A percentile compares a stretch with the other conserved stretches of the same genome.
phyloP scores from a whole-genome alignment of 345 rosid genomes.

The Orychophragmus violaceus region DNA sequence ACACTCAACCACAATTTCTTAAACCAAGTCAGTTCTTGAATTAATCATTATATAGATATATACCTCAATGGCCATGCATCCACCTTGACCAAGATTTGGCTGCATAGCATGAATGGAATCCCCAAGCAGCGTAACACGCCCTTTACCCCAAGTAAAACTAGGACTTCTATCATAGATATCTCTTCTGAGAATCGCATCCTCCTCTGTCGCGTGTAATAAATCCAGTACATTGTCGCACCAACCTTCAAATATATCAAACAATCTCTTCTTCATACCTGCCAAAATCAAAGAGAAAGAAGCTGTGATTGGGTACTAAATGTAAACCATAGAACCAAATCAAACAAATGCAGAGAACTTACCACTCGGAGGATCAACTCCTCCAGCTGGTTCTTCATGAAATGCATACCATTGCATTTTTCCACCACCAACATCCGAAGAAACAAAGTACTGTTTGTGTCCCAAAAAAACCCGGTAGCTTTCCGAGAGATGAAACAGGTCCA shows the following conservation, averaged over 20 bases:
- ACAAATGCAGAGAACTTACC: constrained; percentile 36
- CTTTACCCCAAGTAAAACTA: constrained; percentile 75
- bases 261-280: constrained; percentile 72
- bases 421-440: constrained; percentile 91
- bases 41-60: background rate
- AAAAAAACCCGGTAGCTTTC: constrained; percentile 80
- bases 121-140: constrained; percentile 86
- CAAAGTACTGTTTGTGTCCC: constrained; percentile 97
- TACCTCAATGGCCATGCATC: constrained; percentile 99
- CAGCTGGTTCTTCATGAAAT: constrained; percentile 73
- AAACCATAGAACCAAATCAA: constrained; percentile 17
- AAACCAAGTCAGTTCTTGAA: background rate
- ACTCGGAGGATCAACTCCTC: constrained; percentile 59
- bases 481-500: constrained; percentile 12
- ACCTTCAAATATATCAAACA: constrained; percentile 74
- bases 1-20: background rate
- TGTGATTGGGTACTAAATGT: background rate
- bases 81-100: constrained; percentile 95
- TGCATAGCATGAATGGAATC: constrained; percentile 97
- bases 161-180: constrained; percentile 84
- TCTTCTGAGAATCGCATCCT: constrained; percentile 74
- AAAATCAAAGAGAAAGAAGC: constrained; percentile 2
- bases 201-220: constrained; percentile 65
- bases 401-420: constrained; percentile 99
- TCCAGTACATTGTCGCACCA: constrained; percentile 92